Evolutionary conservation across 371 early-diverging fungal species (phyloP), one percentile per base, ranked within the genome.

Genomic region (Phascolomyces articulosus): DNA sequence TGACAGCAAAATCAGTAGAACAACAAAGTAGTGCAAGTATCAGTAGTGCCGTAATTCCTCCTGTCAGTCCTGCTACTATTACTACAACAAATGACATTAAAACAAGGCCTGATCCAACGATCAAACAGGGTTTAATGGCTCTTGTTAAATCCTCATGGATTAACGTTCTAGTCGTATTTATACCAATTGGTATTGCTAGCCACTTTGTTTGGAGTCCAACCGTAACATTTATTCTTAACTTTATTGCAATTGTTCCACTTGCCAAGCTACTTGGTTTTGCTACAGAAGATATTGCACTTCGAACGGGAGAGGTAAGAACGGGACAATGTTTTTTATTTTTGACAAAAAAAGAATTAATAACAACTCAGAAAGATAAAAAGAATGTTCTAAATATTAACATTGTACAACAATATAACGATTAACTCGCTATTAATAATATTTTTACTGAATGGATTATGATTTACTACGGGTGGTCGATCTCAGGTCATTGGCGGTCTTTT

Each of bases 401-500:
- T 55, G 55, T 26, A 55, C 55, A 18, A 26, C 28, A 1, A 10
- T 20, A 7, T 47, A 47, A 47, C 34, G 6, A 34, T 34, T 11
- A 34, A 1, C 0, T 34, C 11, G 6, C 34, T 9, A 6, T 34
- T 34, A 34, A 6, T 34, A 34, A n/a, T n/a, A n/a, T n/a, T n/a
- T n/a, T n/a, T n/a, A n/a, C 47, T 16, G 47, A 47, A 26, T 28
- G 10, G 18, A 20, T 40, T 34, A 34, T 34, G n/a, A n/a, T n/a
- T n/a, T n/a, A n/a, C n/a, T n/a, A n/a, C n/a, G n/a, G n/a, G n/a
- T n/a, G n/a, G n/a, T n/a, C n/a, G n/a, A n/a, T n/a, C n/a, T 10
- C 60, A 84, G 83, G 87, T 93, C n/a, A 80, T 96, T 31, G 96
- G 96, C 51, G 96, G 92, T n/a, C 80, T 96, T 23, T 71, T 96